Base-by-base conservation (phyloP, 2,329 filamentous ascomycete genomes). In the Westerdykella ornata region DNA sequence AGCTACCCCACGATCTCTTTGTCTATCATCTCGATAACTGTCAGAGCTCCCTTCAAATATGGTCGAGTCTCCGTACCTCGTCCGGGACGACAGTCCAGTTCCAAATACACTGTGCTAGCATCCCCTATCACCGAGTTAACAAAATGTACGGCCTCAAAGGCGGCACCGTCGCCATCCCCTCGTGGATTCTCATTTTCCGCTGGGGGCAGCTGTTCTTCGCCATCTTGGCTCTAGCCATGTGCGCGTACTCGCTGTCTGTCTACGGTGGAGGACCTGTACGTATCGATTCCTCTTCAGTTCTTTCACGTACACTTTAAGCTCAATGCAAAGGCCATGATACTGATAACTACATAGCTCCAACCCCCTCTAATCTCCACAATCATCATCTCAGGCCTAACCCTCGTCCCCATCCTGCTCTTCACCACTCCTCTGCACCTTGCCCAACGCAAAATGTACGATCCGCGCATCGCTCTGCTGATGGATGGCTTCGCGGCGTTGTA, bases 201-300 rank as follows among this genome's bases (percentile, higher is more conserved):
- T 43, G 42, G 12, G 38, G 56, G 12, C 59, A 65, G 37, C 35
- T 61, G 22, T 37, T 63, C 37, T 56, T 63, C 37, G 51, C 52
- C 26, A 35, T 63, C 16, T 39, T 62, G 3, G 37, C 54, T 6
- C 46, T 63, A 16, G 56, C 47, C 7, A 44, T 60, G 11, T 54
- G 54, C 9, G 52, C 49, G 2, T 63, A 59, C 35, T 20, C 45
- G 1, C 41, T 54, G n/a, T 56, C 53, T 9, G 34, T 53, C 20
- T 13, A 44, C n/a, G 26, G 37, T 16, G 53, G 48, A 8, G 49
- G 54, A 1, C 49, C 46, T 5, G 51, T 54, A 44, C 20, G 47
- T 47, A 12, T 22, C 16, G 11, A 4, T 36, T 34, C 31, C 18
- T 31, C 6, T 38, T 26, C 4, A 7, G 13, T 6, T 39, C 20